Evolutionary conservation across 2,329 filamentous ascomycete genomes (phyloP), one percentile per base, ranked within the genome.

Genomic region (Penicillium sp.): DNA sequence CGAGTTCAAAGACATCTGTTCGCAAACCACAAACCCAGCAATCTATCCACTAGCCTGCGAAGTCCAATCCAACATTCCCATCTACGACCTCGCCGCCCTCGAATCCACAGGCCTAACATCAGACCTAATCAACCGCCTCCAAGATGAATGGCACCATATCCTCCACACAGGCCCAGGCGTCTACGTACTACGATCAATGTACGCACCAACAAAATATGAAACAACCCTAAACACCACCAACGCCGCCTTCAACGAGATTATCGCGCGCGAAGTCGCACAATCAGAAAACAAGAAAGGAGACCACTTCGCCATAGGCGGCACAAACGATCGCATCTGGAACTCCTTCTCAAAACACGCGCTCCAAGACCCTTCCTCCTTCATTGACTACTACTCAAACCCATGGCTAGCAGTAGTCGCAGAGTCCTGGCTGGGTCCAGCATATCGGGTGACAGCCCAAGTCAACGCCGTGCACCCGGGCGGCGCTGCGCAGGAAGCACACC

Each of bases 311-410:
- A 71, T 77, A 5, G 75, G 76, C 2, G 81, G 81, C 23, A 77
- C 78, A 25, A 87, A 87, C 65, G 77, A 82, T 53, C 79, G 85
- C 10, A 86, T 87, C 72, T 88, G 84, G 84, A 87, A 87, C 72
- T 84, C 84, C 0, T 84, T 87, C 70, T 80, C 80, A 60, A 88
- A 87, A 65, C 85, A 87, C 64, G 81, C 78, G 21, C 68, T 82
- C 2, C 66, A 72, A 29, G 78, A 85, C 59, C 79, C 84, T 0
- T 43, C 65, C 0, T 82, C 80, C 0, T 87, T 87, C 64, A 59
- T 82, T 0, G 58, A 68, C 7, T 87, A 87, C 75, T 87, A 84
- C 70, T 77, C 82, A 5, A 87, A 87, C 61, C 83, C 83, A 0
- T 85, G 81, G 75, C 77, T 87, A 2, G 71, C 75, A 0, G 67